phyloP scores from a whole-genome alignment of 495 filamentous ascomycete species.

The Talaromyces ruber region DNA sequence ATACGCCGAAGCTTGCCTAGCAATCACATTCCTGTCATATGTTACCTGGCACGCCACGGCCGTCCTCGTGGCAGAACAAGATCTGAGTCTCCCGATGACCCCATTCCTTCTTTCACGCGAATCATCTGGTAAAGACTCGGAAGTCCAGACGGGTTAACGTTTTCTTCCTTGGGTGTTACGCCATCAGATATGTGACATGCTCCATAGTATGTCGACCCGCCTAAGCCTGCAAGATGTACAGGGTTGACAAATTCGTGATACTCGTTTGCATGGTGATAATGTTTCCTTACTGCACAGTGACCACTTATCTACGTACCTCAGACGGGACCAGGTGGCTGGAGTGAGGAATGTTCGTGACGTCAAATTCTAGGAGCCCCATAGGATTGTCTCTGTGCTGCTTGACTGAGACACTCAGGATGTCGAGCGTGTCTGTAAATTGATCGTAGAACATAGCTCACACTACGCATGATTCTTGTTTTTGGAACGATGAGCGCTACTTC shows the following conservation, averaged over 20 bases:
- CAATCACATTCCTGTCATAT: not conserved
- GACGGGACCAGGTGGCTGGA: not conserved
- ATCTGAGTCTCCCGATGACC: not conserved
- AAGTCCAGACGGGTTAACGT: not conserved
- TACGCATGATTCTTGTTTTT: not conserved
- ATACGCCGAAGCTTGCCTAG: not conserved
- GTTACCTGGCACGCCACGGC: not conserved
- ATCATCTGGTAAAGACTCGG: not conserved
- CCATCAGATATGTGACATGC: not conserved
- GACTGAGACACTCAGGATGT: not conserved
- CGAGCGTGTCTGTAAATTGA: not conserved
- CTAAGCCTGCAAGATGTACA: not conserved
- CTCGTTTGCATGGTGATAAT: not conserved
- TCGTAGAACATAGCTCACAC: not conserved
- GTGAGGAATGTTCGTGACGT: slow-evolving; percentile 3
- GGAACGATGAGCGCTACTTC: not conserved
- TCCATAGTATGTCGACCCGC: not conserved
- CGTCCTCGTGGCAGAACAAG: not conserved
- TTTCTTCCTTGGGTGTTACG: not conserved
- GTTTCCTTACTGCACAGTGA: not conserved
- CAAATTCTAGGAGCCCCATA: not conserved
- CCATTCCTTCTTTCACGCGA: not conserved
- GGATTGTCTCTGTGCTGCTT: not conserved
- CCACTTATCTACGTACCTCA: not conserved
- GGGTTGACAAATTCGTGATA: not conserved